Conservation (phyloP, 2,329 filamentous ascomycete species). For the Trichoderma asperellum region DNA sequence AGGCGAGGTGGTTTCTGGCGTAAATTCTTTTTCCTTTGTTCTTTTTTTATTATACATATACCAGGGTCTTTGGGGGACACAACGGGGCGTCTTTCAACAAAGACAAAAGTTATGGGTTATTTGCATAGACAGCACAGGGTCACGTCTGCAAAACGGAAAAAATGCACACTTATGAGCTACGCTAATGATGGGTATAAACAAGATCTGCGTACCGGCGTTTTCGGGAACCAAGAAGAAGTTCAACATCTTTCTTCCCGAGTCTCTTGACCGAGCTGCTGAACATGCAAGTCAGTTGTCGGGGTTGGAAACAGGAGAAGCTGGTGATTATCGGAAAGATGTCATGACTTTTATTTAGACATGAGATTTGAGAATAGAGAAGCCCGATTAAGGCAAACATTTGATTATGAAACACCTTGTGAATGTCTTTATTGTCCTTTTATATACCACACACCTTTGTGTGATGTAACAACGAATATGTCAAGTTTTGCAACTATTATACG, state of each 20-base stretch:
- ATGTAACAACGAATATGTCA: too few species aligned
- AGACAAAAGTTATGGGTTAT: conserved; percentile 44
- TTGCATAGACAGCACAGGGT: conserved; percentile 46
- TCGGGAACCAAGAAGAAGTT: conserved; percentile 52
- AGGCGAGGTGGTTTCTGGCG: conserved; percentile 43
- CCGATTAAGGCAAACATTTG: conserved; percentile 13
- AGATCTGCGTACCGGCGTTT: conserved; percentile 46
- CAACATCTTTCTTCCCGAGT: conserved; percentile 52
- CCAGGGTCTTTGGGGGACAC: conserved; percentile 35
- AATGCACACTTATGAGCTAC: conserved; percentile 49
- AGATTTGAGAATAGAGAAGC: conserved; percentile 26
- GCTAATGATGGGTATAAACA: conserved; percentile 41
- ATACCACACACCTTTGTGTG: not conserved
- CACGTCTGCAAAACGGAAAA: conserved; percentile 38
- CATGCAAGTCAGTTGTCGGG: conserved; percentile 40
- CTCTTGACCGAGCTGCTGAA: conserved; percentile 46
- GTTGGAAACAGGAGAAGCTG: conserved; percentile 30
- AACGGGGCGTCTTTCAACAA: conserved; percentile 54
- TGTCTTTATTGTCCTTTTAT: not conserved
- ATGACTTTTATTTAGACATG: conserved; percentile 22
- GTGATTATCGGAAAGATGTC: conserved; percentile 8
- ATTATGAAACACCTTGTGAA: not conserved
- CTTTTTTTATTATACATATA: conserved; percentile 37
- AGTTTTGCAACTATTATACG: too few species aligned
- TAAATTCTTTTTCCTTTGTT: conserved; percentile 35